These are phyloP conservation scores for Mycena sanguinolenta DNA, from an alignment of 768 basidiomycete genomes.

Conservation along the genomic window DNA sequence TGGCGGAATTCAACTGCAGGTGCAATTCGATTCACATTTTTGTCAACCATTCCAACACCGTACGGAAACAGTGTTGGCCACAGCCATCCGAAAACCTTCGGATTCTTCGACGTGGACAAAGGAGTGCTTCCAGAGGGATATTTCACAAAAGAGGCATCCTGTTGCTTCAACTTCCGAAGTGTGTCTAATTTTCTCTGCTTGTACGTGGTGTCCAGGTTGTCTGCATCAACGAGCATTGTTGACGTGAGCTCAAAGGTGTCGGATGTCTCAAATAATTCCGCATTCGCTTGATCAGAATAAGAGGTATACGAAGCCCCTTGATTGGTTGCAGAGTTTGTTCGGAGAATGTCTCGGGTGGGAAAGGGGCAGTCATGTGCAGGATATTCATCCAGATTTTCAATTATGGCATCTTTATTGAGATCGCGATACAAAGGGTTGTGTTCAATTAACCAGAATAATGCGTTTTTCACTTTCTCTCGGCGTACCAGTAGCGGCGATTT, in stretches of 20 bases:
- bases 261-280: conserved; percentile 23
- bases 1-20: conserved; percentile 15
- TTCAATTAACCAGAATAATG: conserved; percentile 29
- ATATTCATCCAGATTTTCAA: conserved; percentile 10
- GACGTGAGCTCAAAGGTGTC: conserved; percentile 18
- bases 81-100: conserved; percentile 32
- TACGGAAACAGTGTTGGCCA: conserved; percentile 42
- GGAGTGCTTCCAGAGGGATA: conserved; percentile 33
- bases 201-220: conserved; percentile 30
- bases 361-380: conserved; percentile 24
- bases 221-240: conserved; percentile 33
- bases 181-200: conserved; percentile 31
- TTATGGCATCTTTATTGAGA: conserved; percentile 15
- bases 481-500: conserved; percentile 36
- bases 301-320: conserved; percentile 32
- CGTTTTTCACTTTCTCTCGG: conserved; percentile 6
- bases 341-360: conserved; percentile 17
- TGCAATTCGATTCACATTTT: conserved; percentile 16
- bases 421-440: conserved; percentile 38
- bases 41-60: conserved; percentile 39
- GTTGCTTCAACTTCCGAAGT: conserved; percentile 20
- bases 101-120: conserved; percentile 33
- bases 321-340: conserved; percentile 26
- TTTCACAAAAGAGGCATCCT: conserved; percentile 31
- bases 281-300: conserved; percentile 34